Conservation (phyloP, 2,329 filamentous ascomycete genomes). For the Xylaria multiplex region DNA sequence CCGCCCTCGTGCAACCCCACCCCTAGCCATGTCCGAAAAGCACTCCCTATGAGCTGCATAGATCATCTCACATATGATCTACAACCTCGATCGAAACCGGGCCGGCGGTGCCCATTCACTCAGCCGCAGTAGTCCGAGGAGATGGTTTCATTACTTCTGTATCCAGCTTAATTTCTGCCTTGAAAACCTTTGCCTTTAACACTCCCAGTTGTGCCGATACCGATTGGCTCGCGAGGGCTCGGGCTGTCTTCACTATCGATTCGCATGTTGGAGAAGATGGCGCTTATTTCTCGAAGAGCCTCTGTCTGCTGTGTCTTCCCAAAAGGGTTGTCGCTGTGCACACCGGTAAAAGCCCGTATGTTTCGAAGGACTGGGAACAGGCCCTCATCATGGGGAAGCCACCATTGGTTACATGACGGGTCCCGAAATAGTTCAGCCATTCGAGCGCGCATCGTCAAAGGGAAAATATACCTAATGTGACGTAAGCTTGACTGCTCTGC, state of each 20-base stretch:
- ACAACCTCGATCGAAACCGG: constrained; percentile 14
- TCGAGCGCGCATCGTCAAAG: constrained; percentile 75
- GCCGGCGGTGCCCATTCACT: constrained; percentile 6
- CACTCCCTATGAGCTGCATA: constrained; percentile 7
- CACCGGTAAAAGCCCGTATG: constrained; percentile 83
- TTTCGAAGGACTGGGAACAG: constrained; percentile 78
- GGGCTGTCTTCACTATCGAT: constrained; percentile 52
- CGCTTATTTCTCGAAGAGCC: constrained; percentile 77
- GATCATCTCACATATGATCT: constrained; percentile 19
- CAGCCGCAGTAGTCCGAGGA: constrained; percentile 1
- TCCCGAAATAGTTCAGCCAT: constrained; percentile 82
- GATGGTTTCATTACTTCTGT: constrained; percentile 1
- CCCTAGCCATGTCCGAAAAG: not conserved
- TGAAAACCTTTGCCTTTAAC: constrained; percentile 32
- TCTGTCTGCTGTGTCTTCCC: constrained; percentile 65
- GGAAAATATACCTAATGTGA: constrained; percentile 79
- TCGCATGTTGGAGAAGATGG: constrained; percentile 73
- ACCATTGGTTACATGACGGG: constrained; percentile 80
- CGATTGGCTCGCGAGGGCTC: constrained; percentile 31
- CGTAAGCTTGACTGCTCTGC: constrained; percentile 2
- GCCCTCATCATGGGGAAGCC: constrained; percentile 85
- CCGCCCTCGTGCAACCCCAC: constrained; percentile 7
- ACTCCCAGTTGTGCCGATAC: constrained; percentile 29
- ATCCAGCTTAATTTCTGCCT: constrained; percentile 23
- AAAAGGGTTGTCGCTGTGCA: constrained; percentile 70